phyloP scores from a whole-genome alignment of 1,284 basidiomycete species.

The Lignosus rhinocerotis region DNA sequence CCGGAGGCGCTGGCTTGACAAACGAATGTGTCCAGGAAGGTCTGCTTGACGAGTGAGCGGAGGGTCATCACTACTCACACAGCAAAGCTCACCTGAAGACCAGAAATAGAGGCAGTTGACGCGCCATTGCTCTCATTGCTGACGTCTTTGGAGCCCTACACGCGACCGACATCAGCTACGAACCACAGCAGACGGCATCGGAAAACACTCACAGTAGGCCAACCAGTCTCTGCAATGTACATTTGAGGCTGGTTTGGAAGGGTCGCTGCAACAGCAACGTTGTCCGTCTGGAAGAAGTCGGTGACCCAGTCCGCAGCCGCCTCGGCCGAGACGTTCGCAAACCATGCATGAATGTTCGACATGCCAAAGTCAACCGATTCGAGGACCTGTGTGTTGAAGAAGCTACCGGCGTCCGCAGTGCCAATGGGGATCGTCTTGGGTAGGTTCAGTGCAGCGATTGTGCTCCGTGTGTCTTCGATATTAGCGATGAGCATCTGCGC shows the following conservation, averaged over 20 bases:
- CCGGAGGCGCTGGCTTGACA: conserved; percentile 84
- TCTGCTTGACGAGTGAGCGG: conserved; percentile 26
- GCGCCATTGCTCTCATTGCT: conserved; percentile 62
- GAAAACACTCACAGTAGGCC: conserved; percentile 72
- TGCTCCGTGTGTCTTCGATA: conserved; percentile 64
- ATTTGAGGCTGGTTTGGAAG: conserved; percentile 70
- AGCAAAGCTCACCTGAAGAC: conserved; percentile 47
- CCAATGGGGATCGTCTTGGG: conserved; percentile 71
- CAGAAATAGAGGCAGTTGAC: conserved; percentile 64
- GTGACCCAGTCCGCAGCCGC: conserved; percentile 71
- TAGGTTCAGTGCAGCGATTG: conserved; percentile 56
- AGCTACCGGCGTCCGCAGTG: conserved; percentile 88
- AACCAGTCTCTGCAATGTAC: conserved; percentile 93
- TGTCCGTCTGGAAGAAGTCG: conserved; percentile 57
- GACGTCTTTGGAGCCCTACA: conserved; percentile 57
- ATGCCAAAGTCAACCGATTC: conserved; percentile 73
- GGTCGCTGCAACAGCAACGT: conserved; percentile 51
- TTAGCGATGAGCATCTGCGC: conserved; percentile 58
- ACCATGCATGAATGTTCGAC: conserved; percentile 87
- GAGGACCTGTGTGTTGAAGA: conserved; percentile 77
- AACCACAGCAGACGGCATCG: neutral
- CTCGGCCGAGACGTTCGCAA: conserved; percentile 70
- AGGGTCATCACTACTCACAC: neutral
- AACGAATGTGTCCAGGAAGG: conserved; percentile 83
- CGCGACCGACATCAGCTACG: neutral